Evolutionary conservation across 192 early-diverging fungal species (phyloP).

Genomic region (Rhizophagus prolifer): DNA sequence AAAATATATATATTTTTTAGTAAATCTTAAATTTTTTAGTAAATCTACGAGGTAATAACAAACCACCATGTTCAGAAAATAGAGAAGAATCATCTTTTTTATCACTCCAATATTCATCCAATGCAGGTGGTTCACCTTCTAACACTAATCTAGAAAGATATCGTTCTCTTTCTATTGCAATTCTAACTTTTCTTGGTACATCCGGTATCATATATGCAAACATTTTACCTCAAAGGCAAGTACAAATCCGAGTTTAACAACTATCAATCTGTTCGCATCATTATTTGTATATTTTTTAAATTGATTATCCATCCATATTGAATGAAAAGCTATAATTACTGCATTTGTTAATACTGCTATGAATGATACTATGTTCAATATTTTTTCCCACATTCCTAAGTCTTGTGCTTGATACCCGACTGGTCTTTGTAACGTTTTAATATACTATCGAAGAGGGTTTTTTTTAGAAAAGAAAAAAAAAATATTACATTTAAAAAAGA

Average conservation of each 20-base stretch:
- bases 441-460: background rate
- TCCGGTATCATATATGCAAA: conserved; percentile 43
- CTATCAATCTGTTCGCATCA: background rate
- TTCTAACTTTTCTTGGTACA: conserved; percentile 34
- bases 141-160: conserved; percentile 24
- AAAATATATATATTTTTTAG: background rate
- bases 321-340: conserved; percentile 45
- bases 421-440: conserved; percentile 35
- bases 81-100: background rate
- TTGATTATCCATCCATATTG: conserved; percentile 34
- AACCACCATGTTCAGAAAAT: background rate
- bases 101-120: background rate
- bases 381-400: conserved; percentile 46
- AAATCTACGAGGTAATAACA: background rate
- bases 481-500: background rate
- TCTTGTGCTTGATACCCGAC: conserved; percentile 43
- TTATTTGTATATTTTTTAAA: conserved; percentile 25
- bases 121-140: background rate
- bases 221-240: conserved; percentile 44
- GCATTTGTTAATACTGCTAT: conserved; percentile 47
- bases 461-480: background rate
- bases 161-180: conserved; percentile 44
- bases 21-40: background rate
- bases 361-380: conserved; percentile 37
- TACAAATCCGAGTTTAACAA: conserved; percentile 38